phyloP scores from a whole-genome alignment of 2,329 filamentous ascomycete species.

The Colletotrichum australisinense region DNA sequence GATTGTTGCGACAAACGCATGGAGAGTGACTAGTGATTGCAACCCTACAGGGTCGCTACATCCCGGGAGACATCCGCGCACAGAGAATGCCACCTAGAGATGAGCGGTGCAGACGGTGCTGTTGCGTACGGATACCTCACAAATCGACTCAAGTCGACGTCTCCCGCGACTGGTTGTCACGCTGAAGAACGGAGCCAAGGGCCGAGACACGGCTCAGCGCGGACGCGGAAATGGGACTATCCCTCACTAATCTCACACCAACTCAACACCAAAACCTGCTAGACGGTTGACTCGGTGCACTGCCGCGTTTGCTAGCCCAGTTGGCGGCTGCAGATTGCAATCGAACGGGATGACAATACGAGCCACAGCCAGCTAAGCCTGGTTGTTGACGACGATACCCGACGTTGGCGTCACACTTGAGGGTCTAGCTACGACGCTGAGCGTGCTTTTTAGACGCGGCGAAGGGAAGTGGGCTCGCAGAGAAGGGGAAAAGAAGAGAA shows the following conservation, averaged over 20 bases:
- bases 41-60: not conserved
- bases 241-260: constrained; percentile 26
- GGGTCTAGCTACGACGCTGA: constrained; percentile 36
- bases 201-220: constrained; percentile 28
- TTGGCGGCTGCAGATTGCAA: constrained; percentile 17
- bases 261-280: constrained; percentile 9
- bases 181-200: constrained; percentile 28
- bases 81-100: not conserved
- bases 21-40: not conserved
- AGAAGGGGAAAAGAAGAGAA: constrained; percentile 33
- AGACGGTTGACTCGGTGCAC: constrained; percentile 14
- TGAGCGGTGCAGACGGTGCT: too few species aligned
- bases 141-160: not conserved
- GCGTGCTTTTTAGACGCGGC: constrained; percentile 43
- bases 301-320: constrained; percentile 32
- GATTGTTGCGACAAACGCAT: not conserved
- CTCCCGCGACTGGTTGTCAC: constrained; percentile 2
- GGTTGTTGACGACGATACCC: constrained; percentile 20
- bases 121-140: not conserved
- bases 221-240: constrained; percentile 8
- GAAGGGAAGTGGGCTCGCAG: constrained; percentile 35
- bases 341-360: constrained; percentile 24
- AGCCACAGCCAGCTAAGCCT: constrained; percentile 25
- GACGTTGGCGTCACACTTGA: constrained; percentile 1
- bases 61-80: not conserved